Percentiles rank a stretch among this genome's conserved stretches.
Evolutionary conservation across 1,284 basidiomycete species (phyloP).

Genomic region (Amylostereum areolatum): DNA sequence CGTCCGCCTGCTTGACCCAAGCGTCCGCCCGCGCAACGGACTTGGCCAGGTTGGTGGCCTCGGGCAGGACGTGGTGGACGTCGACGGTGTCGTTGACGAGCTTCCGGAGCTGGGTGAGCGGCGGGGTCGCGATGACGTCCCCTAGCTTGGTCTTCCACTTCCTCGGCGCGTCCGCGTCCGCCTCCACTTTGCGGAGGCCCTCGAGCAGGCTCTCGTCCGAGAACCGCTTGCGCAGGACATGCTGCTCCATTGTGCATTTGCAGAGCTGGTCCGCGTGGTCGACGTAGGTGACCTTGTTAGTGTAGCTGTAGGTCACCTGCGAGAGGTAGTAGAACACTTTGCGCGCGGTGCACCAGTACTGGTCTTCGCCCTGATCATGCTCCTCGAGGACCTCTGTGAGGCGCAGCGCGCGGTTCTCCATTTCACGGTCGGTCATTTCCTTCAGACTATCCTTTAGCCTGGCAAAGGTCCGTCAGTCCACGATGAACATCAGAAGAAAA

Average conservation of each 20-base stretch:
- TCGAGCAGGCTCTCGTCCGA: slow-evolving; percentile 76
- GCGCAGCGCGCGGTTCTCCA: slow-evolving; percentile 56
- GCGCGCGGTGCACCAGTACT: slow-evolving; percentile 95
- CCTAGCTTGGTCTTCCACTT: slow-evolving; percentile 74
- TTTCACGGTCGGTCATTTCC: slow-evolving; percentile 88
- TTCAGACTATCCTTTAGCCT: slow-evolving; percentile 81
- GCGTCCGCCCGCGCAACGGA: slow-evolving; percentile 78
- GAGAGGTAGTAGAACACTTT: slow-evolving; percentile 96
- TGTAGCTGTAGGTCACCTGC: slow-evolving; percentile 81
- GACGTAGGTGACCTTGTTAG: slow-evolving; percentile 75
- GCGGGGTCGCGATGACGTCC: slow-evolving; percentile 66
- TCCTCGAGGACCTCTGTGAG: slow-evolving; percentile 71
- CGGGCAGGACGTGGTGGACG: slow-evolving; percentile 70
- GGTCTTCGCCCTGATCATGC: slow-evolving; percentile 82
- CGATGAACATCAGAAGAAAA: no score
- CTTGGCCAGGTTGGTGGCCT: slow-evolving; percentile 69
- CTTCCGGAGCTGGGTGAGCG: slow-evolving; percentile 70
- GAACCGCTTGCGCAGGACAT: slow-evolving; percentile 74
- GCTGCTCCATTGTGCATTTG: slow-evolving; percentile 37
- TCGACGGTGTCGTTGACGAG: slow-evolving; percentile 84
- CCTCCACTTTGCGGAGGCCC: slow-evolving; percentile 57
- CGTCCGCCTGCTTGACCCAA: slow-evolving; percentile 78
- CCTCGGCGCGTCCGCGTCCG: slow-evolving; percentile 71
- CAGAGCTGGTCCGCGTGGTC: slow-evolving; percentile 30
- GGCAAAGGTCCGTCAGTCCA: no score